Evolutionary conservation across 2,329 filamentous ascomycete genomes (phyloP).

Genomic region (Fusarium torreyae): DNA sequence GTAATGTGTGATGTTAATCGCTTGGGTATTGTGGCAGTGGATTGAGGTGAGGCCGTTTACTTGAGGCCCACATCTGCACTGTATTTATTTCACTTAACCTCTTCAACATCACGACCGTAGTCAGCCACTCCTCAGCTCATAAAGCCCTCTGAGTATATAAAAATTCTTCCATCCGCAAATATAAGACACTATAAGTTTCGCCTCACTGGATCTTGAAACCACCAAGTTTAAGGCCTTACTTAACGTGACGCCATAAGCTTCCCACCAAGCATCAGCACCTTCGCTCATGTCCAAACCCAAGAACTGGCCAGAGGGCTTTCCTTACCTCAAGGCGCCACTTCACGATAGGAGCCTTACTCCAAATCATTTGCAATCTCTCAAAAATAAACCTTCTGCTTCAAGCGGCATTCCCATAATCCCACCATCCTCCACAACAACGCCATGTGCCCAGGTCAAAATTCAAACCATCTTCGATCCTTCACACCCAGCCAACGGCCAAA

Average conservation of each 20-base stretch:
- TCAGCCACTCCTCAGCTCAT: too few species aligned
- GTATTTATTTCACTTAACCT: too few species aligned
- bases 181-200: too few species aligned
- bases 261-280: not conserved
- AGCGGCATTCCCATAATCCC: conserved; percentile 45
- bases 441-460: conserved; percentile 68
- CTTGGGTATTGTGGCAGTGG: too few species aligned
- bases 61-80: not conserved
- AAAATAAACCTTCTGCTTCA: conserved; percentile 48
- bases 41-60: not conserved
- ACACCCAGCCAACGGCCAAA: conserved; percentile 73
- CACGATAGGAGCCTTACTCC: conserved; percentile 63
- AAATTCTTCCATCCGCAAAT: too few species aligned
- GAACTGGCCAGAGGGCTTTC: conserved; percentile 70
- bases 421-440: conserved; percentile 57
- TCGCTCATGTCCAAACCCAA: conserved; percentile 60
- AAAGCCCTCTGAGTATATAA: too few species aligned
- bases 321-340: conserved; percentile 67
- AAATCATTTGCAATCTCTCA: conserved; percentile 59
- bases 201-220: too few species aligned
- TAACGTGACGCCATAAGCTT: not conserved
- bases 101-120: too few species aligned
- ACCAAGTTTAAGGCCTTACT: too few species aligned
- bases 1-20: not conserved
- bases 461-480: conserved; percentile 63